Conservation (phyloP, 2,329 filamentous ascomycete genomes). For the Sclerotinia glacialis region DNA sequence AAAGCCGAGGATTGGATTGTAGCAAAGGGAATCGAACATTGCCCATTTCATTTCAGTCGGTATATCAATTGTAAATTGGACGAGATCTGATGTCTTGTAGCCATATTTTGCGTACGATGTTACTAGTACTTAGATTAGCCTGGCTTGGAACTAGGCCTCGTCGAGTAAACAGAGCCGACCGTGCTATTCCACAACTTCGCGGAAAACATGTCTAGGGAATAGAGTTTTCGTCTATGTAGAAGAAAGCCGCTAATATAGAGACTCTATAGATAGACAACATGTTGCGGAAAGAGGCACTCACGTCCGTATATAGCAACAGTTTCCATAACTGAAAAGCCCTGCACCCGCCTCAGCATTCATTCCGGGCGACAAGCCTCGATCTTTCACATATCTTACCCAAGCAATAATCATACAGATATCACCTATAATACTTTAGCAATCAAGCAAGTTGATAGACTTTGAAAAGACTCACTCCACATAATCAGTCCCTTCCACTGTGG, state of each 20-base stretch:
- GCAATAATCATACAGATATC: constrained; percentile 27
- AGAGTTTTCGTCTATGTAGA: not conserved
- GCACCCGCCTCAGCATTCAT: constrained; percentile 18
- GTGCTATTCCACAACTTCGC: not conserved
- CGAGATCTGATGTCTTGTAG: constrained; percentile 25
- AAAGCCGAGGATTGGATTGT: constrained; percentile 48
- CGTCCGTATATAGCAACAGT: constrained; percentile 19
- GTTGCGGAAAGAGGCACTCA: not conserved
- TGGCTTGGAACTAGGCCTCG: not conserved
- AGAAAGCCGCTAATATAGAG: not conserved
- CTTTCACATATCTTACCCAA: constrained; percentile 23
- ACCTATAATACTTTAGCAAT: constrained; percentile 20
- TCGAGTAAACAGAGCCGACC: not conserved
- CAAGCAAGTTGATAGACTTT: not conserved
- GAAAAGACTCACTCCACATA: constrained; percentile 26
- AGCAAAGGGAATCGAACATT: constrained; percentile 39
- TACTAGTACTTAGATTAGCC: constrained; percentile 21
- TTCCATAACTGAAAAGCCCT: constrained; percentile 19
- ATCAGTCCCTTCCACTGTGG: constrained; percentile 25
- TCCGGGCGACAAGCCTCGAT: constrained; percentile 4
- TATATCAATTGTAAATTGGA: not conserved
- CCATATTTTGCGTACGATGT: constrained; percentile 28
- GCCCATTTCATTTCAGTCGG: constrained; percentile 20
- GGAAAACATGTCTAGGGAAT: not conserved
- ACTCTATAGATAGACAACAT: too few relatives aligned